Evolutionary conservation across 208 protist species (phyloP).

Genomic region (Trypanosoma cruzi): DNA sequence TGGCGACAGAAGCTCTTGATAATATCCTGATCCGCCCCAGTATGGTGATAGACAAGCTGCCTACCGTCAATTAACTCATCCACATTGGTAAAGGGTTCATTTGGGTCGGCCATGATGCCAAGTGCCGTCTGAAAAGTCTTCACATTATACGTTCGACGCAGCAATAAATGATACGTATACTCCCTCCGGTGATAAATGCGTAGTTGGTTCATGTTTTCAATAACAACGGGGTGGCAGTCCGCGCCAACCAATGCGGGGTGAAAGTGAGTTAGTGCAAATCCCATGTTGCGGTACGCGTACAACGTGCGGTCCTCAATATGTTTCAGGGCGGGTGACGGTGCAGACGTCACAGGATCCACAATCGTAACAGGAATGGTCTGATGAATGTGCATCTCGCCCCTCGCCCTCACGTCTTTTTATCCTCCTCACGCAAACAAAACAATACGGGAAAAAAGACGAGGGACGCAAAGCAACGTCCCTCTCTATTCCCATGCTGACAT

Average conservation of each 20-base stretch:
- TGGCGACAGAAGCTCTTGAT: conserved; percentile 17
- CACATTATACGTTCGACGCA: conserved; percentile 27
- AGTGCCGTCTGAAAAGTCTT: conserved; percentile 25
- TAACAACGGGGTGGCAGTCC: conserved; percentile 11
- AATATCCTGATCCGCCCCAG: conserved; percentile 16
- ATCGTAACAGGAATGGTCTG: conserved; percentile 24
- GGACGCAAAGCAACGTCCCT: background rate
- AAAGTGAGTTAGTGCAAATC: conserved; percentile 26
- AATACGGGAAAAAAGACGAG: background rate
- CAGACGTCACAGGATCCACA: conserved; percentile 10
- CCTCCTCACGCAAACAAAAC: background rate
- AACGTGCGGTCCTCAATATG: conserved; percentile 24
- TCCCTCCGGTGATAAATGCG: conserved; percentile 14
- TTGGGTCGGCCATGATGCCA: conserved; percentile 15
- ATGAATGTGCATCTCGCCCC: conserved; percentile 25
- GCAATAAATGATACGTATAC: conserved; percentile 12
- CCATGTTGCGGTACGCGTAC: conserved; percentile 25
- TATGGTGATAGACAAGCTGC: conserved; percentile 12
- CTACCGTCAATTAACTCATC: conserved; percentile 17
- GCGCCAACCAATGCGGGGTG: conserved; percentile 5
- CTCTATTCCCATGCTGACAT: background rate
- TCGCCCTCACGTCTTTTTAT: background rate
- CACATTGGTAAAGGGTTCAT: conserved; percentile 13
- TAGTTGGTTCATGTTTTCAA: conserved; percentile 27
- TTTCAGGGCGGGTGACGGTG: background rate